Base-by-base conservation (phyloP, 768 basidiomycete species). In the Pleurotus ostreatus region DNA sequence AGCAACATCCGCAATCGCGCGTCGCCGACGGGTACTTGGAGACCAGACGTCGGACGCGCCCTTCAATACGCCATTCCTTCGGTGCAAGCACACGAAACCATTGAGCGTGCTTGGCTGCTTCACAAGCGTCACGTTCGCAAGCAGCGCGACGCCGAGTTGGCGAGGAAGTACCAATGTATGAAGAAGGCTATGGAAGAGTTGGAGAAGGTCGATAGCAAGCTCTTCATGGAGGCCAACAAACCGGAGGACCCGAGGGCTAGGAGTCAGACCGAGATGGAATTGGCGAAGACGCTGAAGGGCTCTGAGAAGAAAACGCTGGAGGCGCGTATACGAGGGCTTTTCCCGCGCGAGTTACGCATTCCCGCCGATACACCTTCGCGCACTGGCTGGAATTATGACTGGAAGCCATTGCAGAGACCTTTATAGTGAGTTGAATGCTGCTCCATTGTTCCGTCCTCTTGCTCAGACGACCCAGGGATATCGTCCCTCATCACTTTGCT, bases 101-200 rank as follows among this genome's bases (percentile, higher is more conserved):
- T 97, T 53, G 88, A 92, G 61, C 84, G 94, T 30, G 94, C 94
- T 3, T 98, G 90, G 89, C 74, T 86, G 51, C 78, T 98, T 9
- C 85, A 92, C 71, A 79, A 82, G 61, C 81, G 94, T 26, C 86
- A 90, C 64, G 58, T 85, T 39, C 83, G 94, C 41, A 83, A 88
- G 65, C 74, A 78, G 59, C 79, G 89, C 45, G 80, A 85, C 25
- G 82, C 76, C 37, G 89, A 92, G 65, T 67, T 91, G 59, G 73
- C 76, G 56, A 79, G 85, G 70, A 95, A 95, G 70, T 94, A 86
- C 64, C 78, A 84, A 55, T 80, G 82, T 63, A 94, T 97, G 94
- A 74, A 75, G 67, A 72, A 72, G 62, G 95, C 95, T 13, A 94
- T 97, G 89, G 86, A 90, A 58, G 84, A 88, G 66, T 76, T 98